Conservation (phyloP, 1,284 basidiomycete genomes). For the Fomes fomentarius region DNA sequence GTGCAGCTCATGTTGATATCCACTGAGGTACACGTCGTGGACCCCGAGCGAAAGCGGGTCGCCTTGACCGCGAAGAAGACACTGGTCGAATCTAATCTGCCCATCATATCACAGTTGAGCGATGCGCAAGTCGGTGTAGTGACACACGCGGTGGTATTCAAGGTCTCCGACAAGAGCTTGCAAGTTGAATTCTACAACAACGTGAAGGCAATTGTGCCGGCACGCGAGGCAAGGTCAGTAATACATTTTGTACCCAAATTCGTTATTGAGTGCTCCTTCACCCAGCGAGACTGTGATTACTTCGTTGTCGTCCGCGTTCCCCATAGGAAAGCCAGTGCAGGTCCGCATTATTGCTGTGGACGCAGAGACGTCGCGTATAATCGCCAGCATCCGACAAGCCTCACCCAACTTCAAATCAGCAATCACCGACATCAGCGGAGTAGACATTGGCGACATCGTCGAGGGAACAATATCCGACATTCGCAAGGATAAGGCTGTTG, state of each 20-base stretch:
- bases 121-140: slow-evolving; percentile 77
- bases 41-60: slow-evolving; percentile 82
- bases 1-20: background rate
- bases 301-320: slow-evolving; percentile 73
- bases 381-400: slow-evolving; percentile 90
- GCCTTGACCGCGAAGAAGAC: slow-evolving; percentile 93
- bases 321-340: slow-evolving; percentile 84
- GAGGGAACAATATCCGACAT: slow-evolving; percentile 75
- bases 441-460: slow-evolving; percentile 80
- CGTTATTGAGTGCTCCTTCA: background rate
- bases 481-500: slow-evolving; percentile 83
- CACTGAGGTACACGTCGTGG: slow-evolving; percentile 81
- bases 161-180: slow-evolving; percentile 77
- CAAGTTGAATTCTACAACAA: slow-evolving; percentile 93
- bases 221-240: slow-evolving; percentile 76
- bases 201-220: slow-evolving; percentile 82
- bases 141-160: slow-evolving; percentile 85
- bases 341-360: slow-evolving; percentile 85
- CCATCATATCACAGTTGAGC: slow-evolving; percentile 68
- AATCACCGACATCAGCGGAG: slow-evolving; percentile 64
- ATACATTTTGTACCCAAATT: slow-evolving; percentile 6
- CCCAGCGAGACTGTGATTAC: slow-evolving; percentile 64
- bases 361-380: slow-evolving; percentile 63
- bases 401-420: slow-evolving; percentile 53
- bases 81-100: slow-evolving; percentile 80